A percentile compares a stretch with the other conserved stretches of the same genome.
These are phyloP conservation scores for Cardamine resedifolia DNA, from an alignment of 345 rosid genomes.

Conservation along the genomic window DNA sequence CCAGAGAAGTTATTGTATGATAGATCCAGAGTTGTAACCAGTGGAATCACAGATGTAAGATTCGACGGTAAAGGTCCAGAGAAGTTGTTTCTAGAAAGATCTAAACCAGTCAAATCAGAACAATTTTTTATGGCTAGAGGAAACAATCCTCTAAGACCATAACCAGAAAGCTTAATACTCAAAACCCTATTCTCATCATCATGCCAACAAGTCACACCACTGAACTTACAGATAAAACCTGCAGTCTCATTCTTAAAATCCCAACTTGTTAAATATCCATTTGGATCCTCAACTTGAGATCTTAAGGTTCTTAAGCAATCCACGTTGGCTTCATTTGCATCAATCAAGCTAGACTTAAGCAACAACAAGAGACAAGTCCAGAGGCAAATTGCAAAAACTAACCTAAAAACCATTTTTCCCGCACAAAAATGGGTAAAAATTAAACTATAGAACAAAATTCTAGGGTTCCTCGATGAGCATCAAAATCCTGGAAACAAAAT, in stretches of 20 bases:
- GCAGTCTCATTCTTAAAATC: slow-evolving; percentile 51
- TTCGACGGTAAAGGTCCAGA: slow-evolving; percentile 57
- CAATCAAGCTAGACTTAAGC: slow-evolving; percentile 41
- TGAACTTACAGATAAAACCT: slow-evolving; percentile 76
- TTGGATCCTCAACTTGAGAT: slow-evolving; percentile 52
- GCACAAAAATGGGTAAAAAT: slow-evolving; percentile 29
- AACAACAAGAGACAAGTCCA: slow-evolving; percentile 41
- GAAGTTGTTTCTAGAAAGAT: slow-evolving; percentile 71
- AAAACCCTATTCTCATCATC: slow-evolving; percentile 83
- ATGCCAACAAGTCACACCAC: slow-evolving; percentile 89
- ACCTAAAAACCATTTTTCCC: slow-evolving; percentile 35
- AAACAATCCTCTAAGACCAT: slow-evolving; percentile 67
- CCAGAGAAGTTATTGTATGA: slow-evolving; percentile 74
- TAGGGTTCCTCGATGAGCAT: slow-evolving; percentile 23
- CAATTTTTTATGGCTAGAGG: slow-evolving; percentile 54
- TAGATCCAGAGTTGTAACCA: slow-evolving; percentile 56
- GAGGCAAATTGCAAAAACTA: slow-evolving; percentile 23
- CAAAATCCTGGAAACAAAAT: slow-evolving; percentile 32
- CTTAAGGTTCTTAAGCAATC: slow-evolving; percentile 50
- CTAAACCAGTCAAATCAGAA: slow-evolving; percentile 60
- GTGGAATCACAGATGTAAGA: slow-evolving; percentile 28
- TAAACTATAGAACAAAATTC: slow-evolving; percentile 3
- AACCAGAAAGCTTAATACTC: slow-evolving; percentile 60
- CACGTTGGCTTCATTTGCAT: slow-evolving; percentile 47
- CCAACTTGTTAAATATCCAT: slow-evolving; percentile 52